A percentile compares a stretch with the other conserved stretches of the same genome.
phyloP scores from a whole-genome alignment of 768 basidiomycete genomes.

The Suillus decipiens region DNA sequence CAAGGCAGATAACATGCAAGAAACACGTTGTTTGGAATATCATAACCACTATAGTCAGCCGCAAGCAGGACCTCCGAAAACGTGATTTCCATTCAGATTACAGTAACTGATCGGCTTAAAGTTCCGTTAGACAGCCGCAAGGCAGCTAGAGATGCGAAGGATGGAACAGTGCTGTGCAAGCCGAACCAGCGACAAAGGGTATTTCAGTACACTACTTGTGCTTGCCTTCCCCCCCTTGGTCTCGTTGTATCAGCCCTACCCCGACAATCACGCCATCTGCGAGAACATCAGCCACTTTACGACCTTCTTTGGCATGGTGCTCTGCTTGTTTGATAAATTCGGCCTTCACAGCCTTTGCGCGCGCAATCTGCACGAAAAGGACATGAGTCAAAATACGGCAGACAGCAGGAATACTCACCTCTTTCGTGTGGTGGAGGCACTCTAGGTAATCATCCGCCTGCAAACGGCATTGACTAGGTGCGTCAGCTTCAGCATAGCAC shows the following conservation, averaged over 20 bases:
- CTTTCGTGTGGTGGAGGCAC: constrained; percentile 86
- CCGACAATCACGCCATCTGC: constrained; percentile 76
- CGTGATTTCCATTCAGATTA: constrained; percentile 4
- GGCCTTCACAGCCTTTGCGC: constrained; percentile 69
- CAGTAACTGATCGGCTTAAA: not conserved
- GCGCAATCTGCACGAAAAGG: constrained; percentile 46
- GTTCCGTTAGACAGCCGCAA: not conserved
- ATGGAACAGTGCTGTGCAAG: not conserved
- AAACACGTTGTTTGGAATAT: constrained; percentile 5
- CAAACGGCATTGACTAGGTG: constrained; percentile 67
- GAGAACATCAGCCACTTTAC: constrained; percentile 69
- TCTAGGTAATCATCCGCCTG: constrained; percentile 88
- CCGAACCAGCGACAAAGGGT: constrained; percentile 9
- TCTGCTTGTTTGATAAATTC: constrained; percentile 71
- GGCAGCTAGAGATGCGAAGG: not conserved
- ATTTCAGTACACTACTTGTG: constrained; percentile 15
- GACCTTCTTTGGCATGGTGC: constrained; percentile 65
- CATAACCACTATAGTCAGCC: not conserved
- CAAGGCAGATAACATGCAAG: not conserved
- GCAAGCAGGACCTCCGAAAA: not conserved
- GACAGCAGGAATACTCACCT: constrained; percentile 54
- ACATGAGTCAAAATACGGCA: constrained; percentile 4
- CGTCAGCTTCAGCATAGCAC: constrained; percentile 86
- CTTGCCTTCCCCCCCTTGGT: constrained; percentile 27
- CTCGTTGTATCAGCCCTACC: constrained; percentile 72